Base-by-base conservation (phyloP, 2,329 filamentous ascomycete genomes). In the Pestalotiopsis fici region DNA sequence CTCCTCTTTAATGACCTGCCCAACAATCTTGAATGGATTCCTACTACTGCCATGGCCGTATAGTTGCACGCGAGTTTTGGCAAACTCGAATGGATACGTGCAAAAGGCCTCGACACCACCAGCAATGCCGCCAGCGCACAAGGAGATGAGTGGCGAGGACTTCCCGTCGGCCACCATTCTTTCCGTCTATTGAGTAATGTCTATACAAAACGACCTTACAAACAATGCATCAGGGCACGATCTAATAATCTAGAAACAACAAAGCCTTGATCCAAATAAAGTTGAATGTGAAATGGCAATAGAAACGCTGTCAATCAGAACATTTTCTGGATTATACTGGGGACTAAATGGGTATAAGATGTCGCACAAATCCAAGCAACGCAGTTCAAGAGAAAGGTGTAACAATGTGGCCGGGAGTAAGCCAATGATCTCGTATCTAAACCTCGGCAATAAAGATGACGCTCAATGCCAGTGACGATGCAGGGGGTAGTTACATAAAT, bases 81-180 rank as follows among this genome's bases (percentile, higher is more conserved):
- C 88, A 71, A 89, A 90, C 74, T 90, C 88, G 74, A 90, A 86
- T 3, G 88, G 88, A 75, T 90, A 90, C 50, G 76, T 78, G 70
- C 74, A 77, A 18, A 75, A 75, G 4, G 76, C 74, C 64, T 77
- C 75, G 62, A 78, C 69, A 50, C 75, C 76, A 31, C 76, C 76
- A 43, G 76, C 76, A 50, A 76, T 75, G 21, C 76, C 76, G 63
- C 76, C 76, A 60, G 74, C 75, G 18, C 71, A 69, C 23, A 78
- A 70, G 27, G 76, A 68, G 47, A 77, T 71, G 21, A 72, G 68
- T 39, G 74, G 74, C 43, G 75, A 71, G 11, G 74, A 67, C 67
- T 74, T 76, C 56, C 70, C 67, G 25, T 71, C 70, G 12, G 73
- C 74, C 28, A 75, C 75, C 75, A 77, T 77, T 2, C 39, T 77